phyloP scores from a whole-genome alignment of 148 eudicot species.

The Cornus kousa region DNA sequence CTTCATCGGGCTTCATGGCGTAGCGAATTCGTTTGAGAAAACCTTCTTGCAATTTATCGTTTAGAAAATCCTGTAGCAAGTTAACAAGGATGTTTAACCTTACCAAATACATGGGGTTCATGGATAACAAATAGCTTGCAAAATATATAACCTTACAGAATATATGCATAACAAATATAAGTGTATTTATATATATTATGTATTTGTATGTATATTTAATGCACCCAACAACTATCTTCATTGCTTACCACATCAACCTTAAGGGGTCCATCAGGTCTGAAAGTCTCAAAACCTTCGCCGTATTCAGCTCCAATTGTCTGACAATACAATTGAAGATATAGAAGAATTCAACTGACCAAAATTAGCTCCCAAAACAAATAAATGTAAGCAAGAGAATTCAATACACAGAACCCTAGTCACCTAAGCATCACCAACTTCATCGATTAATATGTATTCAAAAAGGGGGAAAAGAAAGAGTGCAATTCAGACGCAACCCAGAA shows the following conservation, averaged over 20 bases:
- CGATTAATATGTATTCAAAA: background rate
- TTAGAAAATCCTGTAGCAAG: slow-evolving; percentile 68
- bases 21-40: slow-evolving; percentile 84
- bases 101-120: no score
- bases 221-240: background rate
- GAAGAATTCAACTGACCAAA: slow-evolving; percentile 2
- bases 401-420: slow-evolving; percentile 1
- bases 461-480: background rate
- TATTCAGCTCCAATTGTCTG: slow-evolving; percentile 98
- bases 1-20: slow-evolving; percentile 99
- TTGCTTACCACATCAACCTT: slow-evolving; percentile 90
- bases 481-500: background rate
- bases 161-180: no score
- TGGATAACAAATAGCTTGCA: no score
- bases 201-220: no score
- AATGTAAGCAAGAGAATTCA: background rate
- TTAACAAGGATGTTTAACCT: no score
- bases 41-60: slow-evolving; percentile 85
- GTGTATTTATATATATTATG: no score
- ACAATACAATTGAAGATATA: slow-evolving; percentile 5
- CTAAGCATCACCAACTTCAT: background rate
- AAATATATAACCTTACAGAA: no score
- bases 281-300: slow-evolving; percentile 97
- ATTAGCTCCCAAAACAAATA: background rate
- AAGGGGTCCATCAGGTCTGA: slow-evolving; percentile 84